phyloP scores from a whole-genome alignment of 2,329 filamentous ascomycete genomes.

The Fusarium lyarnte region DNA sequence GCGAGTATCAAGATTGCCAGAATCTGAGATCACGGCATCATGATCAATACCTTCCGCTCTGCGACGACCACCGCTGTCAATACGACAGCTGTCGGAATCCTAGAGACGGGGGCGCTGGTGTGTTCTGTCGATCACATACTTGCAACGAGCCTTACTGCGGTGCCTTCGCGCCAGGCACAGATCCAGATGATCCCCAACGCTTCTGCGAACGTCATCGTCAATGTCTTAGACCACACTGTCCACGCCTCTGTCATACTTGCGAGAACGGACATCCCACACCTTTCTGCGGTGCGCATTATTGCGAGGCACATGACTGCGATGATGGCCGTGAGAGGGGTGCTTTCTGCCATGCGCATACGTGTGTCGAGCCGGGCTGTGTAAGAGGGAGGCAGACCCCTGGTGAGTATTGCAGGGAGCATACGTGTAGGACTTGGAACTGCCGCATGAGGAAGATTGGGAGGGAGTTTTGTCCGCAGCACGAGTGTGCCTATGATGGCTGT shows the following conservation, averaged over 20 bases:
- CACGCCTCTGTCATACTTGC: slow-evolving; percentile 41
- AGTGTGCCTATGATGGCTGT: slow-evolving; percentile 43
- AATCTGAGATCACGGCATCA: slow-evolving; percentile 29
- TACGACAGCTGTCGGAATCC: slow-evolving; percentile 33
- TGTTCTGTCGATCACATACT: slow-evolving; percentile 43
- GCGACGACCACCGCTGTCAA: slow-evolving; percentile 44
- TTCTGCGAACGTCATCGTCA: slow-evolving; percentile 46
- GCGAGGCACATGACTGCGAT: slow-evolving; percentile 42
- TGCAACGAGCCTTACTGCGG: slow-evolving; percentile 41
- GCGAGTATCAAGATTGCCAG: slow-evolving; percentile 37
- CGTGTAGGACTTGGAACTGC: slow-evolving; percentile 39
- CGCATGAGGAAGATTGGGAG: slow-evolving; percentile 29
- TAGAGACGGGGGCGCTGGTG: slow-evolving; percentile 23
- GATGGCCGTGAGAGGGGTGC: slow-evolving; percentile 30
- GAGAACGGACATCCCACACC: slow-evolving; percentile 38
- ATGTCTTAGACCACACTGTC: slow-evolving; percentile 38
- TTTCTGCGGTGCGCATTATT: slow-evolving; percentile 46
- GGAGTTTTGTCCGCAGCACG: slow-evolving; percentile 40
- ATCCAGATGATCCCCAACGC: slow-evolving; percentile 22
- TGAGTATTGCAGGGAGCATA: slow-evolving; percentile 42
- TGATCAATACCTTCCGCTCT: slow-evolving; percentile 39
- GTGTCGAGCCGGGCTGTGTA: slow-evolving; percentile 39
- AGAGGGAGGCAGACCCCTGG: slow-evolving; percentile 17
- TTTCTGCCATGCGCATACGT: slow-evolving; percentile 44
- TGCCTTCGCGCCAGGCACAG: slow-evolving; percentile 33